These are phyloP conservation scores for Starmerella vaccinii DNA, from an alignment of 805 yeast genomes.

Conservation along the genomic window DNA sequence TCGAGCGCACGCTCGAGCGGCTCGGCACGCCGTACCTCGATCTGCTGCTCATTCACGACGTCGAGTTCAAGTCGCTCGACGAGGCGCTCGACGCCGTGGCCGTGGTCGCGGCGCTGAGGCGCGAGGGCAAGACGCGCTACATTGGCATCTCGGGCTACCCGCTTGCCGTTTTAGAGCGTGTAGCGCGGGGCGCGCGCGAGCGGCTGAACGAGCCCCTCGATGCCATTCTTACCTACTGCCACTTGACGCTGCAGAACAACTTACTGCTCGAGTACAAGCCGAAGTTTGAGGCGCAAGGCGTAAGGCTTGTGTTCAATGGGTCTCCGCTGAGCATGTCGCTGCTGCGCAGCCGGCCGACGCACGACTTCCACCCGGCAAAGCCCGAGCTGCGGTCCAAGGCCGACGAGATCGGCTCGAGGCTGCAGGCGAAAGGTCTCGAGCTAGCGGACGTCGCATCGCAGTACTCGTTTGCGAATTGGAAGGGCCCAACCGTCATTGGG, in stretches of 20 bases:
- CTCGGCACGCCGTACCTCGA: slow-evolving; percentile 63
- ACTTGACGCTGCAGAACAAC: slow-evolving; percentile 73
- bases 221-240: slow-evolving; percentile 64
- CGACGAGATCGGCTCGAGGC: slow-evolving; percentile 39
- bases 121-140: slow-evolving; percentile 49
- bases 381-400: slow-evolving; percentile 41
- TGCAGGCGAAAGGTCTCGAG: slow-evolving; percentile 42
- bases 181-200: slow-evolving; percentile 36
- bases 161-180: slow-evolving; percentile 47
- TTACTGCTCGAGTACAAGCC: slow-evolving; percentile 39
- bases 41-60: slow-evolving; percentile 76
- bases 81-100: slow-evolving; percentile 53
- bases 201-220: slow-evolving; percentile 55
- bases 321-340: slow-evolving; percentile 84
- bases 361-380: slow-evolving; percentile 72
- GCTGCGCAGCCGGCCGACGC: slow-evolving; percentile 56
- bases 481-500: slow-evolving; percentile 68
- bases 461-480: slow-evolving; percentile 59
- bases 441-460: slow-evolving; percentile 75
- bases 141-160: slow-evolving; percentile 88
- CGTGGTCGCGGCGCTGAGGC: slow-evolving; percentile 48
- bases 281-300: slow-evolving; percentile 41
- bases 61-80: slow-evolving; percentile 59
- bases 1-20: slow-evolving; percentile 55
- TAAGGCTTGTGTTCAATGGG: slow-evolving; percentile 60